These are phyloP conservation scores for Acrocalymma vagum DNA, from an alignment of 2,329 filamentous ascomycete genomes.

Conservation along the genomic window DNA sequence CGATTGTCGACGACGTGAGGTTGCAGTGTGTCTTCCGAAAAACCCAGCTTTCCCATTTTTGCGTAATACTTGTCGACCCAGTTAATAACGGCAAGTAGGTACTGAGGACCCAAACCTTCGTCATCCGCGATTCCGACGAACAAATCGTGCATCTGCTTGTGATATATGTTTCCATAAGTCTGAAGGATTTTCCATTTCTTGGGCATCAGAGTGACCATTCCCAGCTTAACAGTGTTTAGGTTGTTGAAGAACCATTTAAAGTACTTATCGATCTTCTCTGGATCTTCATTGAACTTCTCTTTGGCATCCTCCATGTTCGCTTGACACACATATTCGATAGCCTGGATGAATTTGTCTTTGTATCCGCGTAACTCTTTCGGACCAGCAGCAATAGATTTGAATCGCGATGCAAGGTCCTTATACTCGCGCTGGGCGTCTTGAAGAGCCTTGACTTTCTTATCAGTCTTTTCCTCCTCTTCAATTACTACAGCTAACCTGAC, in stretches of 20 bases:
- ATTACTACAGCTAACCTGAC: conserved; percentile 92
- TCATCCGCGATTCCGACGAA: conserved; percentile 85
- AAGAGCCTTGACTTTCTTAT: conserved; percentile 87
- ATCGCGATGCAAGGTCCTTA: conserved; percentile 89
- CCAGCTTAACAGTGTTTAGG: conserved; percentile 90
- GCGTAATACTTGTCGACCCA: conserved; percentile 97
- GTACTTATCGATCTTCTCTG: conserved; percentile 82
- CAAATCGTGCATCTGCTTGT: conserved; percentile 94
- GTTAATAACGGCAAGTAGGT: conserved; percentile 90
- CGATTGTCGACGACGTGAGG: conserved; percentile 92
- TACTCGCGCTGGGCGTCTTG: conserved; percentile 96
- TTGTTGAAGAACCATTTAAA: conserved; percentile 99
- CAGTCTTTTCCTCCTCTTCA: conserved; percentile 95
- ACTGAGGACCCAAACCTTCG: conserved; percentile 81
- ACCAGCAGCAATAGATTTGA: conserved; percentile 94
- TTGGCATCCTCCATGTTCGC: conserved; percentile 77
- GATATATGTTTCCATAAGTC: conserved; percentile 90
- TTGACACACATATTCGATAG: conserved; percentile 77
- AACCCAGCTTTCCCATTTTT: conserved; percentile 92
- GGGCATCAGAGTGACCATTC: conserved; percentile 91
- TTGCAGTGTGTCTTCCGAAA: conserved; percentile 76
- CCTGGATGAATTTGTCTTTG: conserved; percentile 91
- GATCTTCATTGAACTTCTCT: conserved; percentile 82
- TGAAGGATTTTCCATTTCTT: conserved; percentile 96
- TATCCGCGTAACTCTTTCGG: conserved; percentile 93